A percentile compares a stretch with the other conserved stretches of the same genome.
Evolutionary conservation across 306 rosid genomes (phyloP).

Genomic region (Glycyrrhiza uralensis): DNA sequence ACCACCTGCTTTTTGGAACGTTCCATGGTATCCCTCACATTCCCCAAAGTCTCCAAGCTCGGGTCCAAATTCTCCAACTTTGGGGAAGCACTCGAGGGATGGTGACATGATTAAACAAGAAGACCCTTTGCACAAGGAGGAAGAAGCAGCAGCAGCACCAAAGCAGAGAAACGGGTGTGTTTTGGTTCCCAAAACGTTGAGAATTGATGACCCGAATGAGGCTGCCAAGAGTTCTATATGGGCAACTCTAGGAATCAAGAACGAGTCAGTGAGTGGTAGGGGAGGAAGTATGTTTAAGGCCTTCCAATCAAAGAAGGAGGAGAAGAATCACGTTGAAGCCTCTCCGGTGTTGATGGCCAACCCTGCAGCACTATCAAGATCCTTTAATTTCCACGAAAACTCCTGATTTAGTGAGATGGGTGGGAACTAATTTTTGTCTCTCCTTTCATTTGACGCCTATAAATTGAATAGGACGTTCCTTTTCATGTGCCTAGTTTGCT

Average conservation of each 20-base stretch:
- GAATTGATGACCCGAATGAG: slow-evolving; percentile 85
- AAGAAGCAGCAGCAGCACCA: too few species aligned
- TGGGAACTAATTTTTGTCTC: slow-evolving; percentile 28
- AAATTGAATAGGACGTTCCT: too few species aligned
- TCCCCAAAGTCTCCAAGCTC: slow-evolving; percentile 39
- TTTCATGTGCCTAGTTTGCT: slow-evolving; percentile 47
- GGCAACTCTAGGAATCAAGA: slow-evolving; percentile 90
- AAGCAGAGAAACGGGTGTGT: slow-evolving; percentile 58
- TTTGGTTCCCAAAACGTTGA: slow-evolving; percentile 78
- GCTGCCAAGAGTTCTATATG: slow-evolving; percentile 96
- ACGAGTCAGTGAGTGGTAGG: slow-evolving; percentile 56
- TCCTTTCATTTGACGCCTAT: slow-evolving; percentile 31
- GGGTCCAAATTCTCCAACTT: slow-evolving; percentile 45
- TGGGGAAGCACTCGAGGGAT: slow-evolving; percentile 77
- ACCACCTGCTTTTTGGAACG: slow-evolving; percentile 62
- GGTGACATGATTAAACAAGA: slow-evolving; percentile 42
- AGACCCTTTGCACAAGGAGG: slow-evolving; percentile 36
- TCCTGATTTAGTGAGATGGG: slow-evolving; percentile 31
- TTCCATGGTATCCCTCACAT: slow-evolving; percentile 67
- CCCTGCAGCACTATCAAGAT: slow-evolving; percentile 93
- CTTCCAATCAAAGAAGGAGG: slow-evolving; percentile 51
- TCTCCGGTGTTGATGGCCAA: slow-evolving; percentile 66
- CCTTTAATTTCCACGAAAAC: slow-evolving; percentile 67
- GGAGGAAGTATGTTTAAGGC: slow-evolving; percentile 63
- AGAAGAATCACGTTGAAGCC: slow-evolving; percentile 47